These are phyloP conservation scores for Mortierella sp. DNA, from an alignment of 371 early-diverging fungal genomes.

Conservation along the genomic window DNA sequence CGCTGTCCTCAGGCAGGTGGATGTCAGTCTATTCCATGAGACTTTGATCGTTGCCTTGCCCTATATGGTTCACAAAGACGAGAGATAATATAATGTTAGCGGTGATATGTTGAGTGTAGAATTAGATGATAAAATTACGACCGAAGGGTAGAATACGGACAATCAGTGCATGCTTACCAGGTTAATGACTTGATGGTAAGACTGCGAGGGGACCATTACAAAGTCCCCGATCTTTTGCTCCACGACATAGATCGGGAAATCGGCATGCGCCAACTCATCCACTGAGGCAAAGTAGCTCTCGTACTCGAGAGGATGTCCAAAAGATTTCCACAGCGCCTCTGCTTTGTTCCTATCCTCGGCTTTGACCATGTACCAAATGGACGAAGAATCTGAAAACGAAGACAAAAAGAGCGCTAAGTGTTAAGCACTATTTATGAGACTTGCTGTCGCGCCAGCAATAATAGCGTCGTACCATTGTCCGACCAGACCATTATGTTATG, in stretches of 20 bases:
- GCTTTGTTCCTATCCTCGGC: slow-evolving; percentile 35
- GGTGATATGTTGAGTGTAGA: neutral
- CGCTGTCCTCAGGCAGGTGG: slow-evolving; percentile 31
- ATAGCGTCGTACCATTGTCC: slow-evolving; percentile 47
- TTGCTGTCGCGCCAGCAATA: too few species aligned
- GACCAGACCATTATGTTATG: slow-evolving; percentile 58
- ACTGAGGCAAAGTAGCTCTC: slow-evolving; percentile 44
- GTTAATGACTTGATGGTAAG: slow-evolving; percentile 56
- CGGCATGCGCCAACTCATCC: slow-evolving; percentile 33
- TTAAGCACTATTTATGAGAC: too few species aligned
- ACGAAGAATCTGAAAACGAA: slow-evolving; percentile 26
- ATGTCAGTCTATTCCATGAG: slow-evolving; percentile 56
- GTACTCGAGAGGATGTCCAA: slow-evolving; percentile 44
- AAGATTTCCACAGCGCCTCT: slow-evolving; percentile 22
- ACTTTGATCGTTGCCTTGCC: slow-evolving; percentile 53
- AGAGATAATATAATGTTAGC: neutral
- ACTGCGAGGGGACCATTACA: slow-evolving; percentile 52
- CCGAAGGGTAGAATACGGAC: neutral
- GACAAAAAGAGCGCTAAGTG: neutral
- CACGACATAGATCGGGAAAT: slow-evolving; percentile 51
- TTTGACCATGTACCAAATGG: slow-evolving; percentile 56
- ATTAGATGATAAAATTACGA: neutral
- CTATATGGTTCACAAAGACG: slow-evolving; percentile 14
- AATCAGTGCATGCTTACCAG: slow-evolving; percentile 13
- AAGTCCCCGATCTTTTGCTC: slow-evolving; percentile 56